phyloP scores from a whole-genome alignment of 1,139 yeast genomes.

The Ogataea hybrid region DNA sequence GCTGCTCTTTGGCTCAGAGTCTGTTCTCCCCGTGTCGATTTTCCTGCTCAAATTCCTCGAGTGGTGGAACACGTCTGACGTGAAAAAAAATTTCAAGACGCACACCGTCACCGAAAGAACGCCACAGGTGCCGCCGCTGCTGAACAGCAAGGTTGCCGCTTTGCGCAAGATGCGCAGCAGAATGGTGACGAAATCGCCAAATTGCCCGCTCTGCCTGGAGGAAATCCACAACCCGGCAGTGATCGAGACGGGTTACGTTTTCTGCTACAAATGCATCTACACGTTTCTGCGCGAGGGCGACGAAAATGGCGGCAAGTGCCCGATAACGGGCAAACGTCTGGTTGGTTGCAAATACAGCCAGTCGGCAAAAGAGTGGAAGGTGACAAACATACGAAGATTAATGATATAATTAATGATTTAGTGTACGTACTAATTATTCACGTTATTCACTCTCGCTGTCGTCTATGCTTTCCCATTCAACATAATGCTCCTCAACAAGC shows the following conservation, averaged over 20 bases:
- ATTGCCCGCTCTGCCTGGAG: constrained; percentile 73
- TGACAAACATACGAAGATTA: constrained; percentile 71
- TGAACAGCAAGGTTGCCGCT: constrained; percentile 14
- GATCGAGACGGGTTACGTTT: constrained; percentile 88
- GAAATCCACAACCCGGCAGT: constrained; percentile 76
- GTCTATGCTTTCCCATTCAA: constrained; percentile 74
- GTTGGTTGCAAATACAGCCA: constrained; percentile 70
- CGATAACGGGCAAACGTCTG: constrained; percentile 72
- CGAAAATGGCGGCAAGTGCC: constrained; percentile 74
- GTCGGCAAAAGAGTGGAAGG: constrained; percentile 61
- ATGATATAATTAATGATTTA: constrained; percentile 35
- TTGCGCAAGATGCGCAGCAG: constrained; percentile 15
- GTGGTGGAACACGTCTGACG: constrained; percentile 90
- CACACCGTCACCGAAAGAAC: constrained; percentile 25
- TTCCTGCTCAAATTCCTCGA: constrained; percentile 84
- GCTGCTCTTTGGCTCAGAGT: constrained; percentile 40
- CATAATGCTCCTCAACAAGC: constrained; percentile 54
- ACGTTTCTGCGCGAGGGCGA: constrained; percentile 49
- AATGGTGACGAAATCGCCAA: constrained; percentile 8
- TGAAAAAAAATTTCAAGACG: constrained; percentile 35
- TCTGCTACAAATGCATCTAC: constrained; percentile 85
- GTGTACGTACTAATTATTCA: too few relatives aligned
- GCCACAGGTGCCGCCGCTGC: constrained; percentile 47
- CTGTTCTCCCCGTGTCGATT: constrained; percentile 79
- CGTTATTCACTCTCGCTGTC: constrained; percentile 51